These are phyloP conservation scores for Wolfiporia cocos DNA, from an alignment of 1,284 basidiomycete species.

Conservation along the genomic window DNA sequence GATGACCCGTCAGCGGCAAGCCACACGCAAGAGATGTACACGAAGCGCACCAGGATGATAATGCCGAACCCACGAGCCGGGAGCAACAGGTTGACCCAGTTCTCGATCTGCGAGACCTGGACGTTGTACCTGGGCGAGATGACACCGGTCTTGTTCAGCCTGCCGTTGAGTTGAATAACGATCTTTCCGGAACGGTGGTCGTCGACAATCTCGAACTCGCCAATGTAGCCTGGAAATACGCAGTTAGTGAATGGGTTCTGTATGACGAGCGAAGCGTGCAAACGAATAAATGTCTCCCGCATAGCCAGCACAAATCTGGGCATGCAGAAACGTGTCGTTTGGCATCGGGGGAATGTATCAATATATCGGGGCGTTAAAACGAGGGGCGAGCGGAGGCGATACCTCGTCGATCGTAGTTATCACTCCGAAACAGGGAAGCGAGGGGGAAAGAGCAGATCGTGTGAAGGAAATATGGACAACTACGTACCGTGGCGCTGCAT, in stretches of 20 bases:
- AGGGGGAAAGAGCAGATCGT: conserved; percentile 7
- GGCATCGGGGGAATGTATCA: conserved; percentile 40
- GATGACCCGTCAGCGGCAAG: conserved; percentile 5
- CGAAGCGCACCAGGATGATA: conserved; percentile 75
- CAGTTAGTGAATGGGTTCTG: conserved; percentile 3
- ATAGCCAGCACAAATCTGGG: conserved; percentile 41
- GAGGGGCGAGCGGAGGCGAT: conserved; percentile 47
- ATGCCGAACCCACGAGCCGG: conserved; percentile 95
- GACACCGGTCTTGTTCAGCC: conserved; percentile 98
- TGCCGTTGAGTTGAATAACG: conserved; percentile 97
- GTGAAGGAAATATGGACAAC: conserved; percentile 3
- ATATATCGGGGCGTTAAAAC: conserved; percentile 74
- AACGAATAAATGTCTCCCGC: conserved; percentile 35
- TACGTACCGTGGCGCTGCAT: conserved; percentile 96
- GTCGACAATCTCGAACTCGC: conserved; percentile 99
- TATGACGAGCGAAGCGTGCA: conserved; percentile 13
- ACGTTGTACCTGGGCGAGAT: conserved; percentile 99
- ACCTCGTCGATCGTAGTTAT: conserved; percentile 70
- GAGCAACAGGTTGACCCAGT: conserved; percentile 91
- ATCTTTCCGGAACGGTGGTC: conserved; percentile 99
- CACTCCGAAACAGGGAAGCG: conserved; percentile 43
- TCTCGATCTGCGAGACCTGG: conserved; percentile 88
- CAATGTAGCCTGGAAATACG: conserved; percentile 82
- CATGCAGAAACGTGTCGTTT: conserved; percentile 35
- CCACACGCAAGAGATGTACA: neutral